Percentiles rank a stretch among this genome's conserved stretches.
phyloP scores from a whole-genome alignment of 2,329 filamentous ascomycete genomes.

The Neodidymelliopsis sp. region DNA sequence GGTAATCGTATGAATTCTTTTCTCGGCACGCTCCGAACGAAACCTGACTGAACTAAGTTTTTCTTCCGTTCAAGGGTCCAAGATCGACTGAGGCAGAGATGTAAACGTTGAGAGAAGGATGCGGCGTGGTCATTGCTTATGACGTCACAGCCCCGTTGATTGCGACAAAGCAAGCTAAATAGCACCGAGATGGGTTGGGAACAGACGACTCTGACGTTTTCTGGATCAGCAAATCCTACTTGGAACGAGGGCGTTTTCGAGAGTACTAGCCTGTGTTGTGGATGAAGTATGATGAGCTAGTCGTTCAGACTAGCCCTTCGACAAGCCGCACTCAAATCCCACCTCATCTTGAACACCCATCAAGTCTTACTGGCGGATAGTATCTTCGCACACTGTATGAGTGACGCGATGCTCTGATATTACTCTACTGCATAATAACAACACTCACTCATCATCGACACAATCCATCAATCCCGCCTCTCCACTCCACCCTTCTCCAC shows the following conservation, averaged over 20 bases:
- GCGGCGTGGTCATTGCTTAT: background rate
- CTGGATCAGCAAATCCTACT: too few relatives aligned
- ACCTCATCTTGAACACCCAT: background rate
- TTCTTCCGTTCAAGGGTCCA: slow-evolving; percentile 4
- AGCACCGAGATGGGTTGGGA: too few relatives aligned
- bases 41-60: background rate
- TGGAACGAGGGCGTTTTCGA: too few relatives aligned
- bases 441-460: too few relatives aligned
- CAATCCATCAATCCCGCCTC: too few relatives aligned
- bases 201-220: too few relatives aligned
- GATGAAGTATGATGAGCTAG: background rate
- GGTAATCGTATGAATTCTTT: slow-evolving; percentile 1
- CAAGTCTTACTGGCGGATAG: too few relatives aligned
- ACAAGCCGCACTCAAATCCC: background rate
- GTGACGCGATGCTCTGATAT: too few relatives aligned
- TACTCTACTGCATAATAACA: too few relatives aligned
- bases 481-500: too few relatives aligned
- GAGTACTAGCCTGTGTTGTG: too few relatives aligned
- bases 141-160: slow-evolving; percentile 6
- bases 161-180: background rate
- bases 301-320: background rate
- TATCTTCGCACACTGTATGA: too few relatives aligned
- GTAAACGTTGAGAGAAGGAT: background rate
- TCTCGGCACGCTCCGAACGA: slow-evolving; percentile 2
- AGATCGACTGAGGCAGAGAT: slow-evolving; percentile 2